phyloP scores from a whole-genome alignment of 768 basidiomycete genomes.

The Hericium rajendrae region DNA sequence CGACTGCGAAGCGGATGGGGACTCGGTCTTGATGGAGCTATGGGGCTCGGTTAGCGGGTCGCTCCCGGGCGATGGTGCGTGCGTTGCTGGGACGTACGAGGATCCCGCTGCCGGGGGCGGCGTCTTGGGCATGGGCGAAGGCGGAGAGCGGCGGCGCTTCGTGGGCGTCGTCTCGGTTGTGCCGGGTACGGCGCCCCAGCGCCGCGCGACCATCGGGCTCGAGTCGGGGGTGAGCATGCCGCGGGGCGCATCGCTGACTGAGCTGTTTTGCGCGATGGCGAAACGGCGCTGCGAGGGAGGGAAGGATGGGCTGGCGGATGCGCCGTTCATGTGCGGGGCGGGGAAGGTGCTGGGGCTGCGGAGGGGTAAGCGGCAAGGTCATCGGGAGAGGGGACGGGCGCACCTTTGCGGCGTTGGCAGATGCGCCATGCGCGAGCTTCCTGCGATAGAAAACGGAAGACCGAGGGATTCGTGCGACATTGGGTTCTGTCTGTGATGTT shows the following conservation, averaged over 20 bases:
- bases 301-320: not conserved
- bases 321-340: conserved; percentile 10
- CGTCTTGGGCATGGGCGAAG: not conserved
- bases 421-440: conserved; percentile 12
- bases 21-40: conserved; percentile 1
- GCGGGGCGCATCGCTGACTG: not conserved
- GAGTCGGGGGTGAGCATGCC: conserved; percentile 13
- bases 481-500: too few species aligned
- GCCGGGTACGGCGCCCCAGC: conserved; percentile 1
- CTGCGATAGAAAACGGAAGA: too few species aligned
- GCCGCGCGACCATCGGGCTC: conserved; percentile 8
- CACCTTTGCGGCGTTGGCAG: conserved; percentile 27
- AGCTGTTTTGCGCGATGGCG: not conserved
- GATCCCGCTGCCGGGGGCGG: not conserved
- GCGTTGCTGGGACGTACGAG: too few species aligned
- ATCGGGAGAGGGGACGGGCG: conserved; percentile 3
- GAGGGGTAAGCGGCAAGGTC: not conserved
- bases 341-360: conserved; percentile 6
- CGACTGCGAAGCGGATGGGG: not conserved
- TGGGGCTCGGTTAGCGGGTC: not conserved
- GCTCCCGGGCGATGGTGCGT: too few species aligned
- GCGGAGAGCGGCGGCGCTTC: not conserved
- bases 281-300: not conserved
- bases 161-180: conserved; percentile 5
- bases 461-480: too few species aligned